A percentile compares a stretch with the other conserved stretches of the same genome.
Conservation (phyloP, 106 monocot genomes). For the Platanthera guangdongensis region DNA sequence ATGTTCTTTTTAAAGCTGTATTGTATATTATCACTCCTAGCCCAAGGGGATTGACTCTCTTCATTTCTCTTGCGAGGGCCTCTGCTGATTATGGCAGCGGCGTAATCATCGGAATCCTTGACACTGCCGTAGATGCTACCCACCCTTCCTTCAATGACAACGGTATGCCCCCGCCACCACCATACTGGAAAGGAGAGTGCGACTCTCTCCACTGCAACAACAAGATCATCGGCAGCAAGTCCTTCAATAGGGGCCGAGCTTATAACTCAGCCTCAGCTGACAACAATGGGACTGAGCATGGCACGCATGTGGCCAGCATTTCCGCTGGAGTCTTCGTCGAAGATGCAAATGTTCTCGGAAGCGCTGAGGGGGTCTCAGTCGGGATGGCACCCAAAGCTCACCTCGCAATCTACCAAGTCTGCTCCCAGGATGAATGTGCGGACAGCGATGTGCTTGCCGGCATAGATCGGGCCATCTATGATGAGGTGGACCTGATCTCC, state of each 20-base stretch:
- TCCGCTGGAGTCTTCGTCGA: constrained; percentile 29
- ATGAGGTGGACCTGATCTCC: constrained; percentile 26
- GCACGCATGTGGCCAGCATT: constrained; percentile 31
- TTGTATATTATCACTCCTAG: too few species aligned
- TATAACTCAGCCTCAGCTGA: neutral
- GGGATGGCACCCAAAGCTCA: constrained; percentile 25
- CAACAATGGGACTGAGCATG: constrained; percentile 22
- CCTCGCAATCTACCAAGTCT: constrained; percentile 28
- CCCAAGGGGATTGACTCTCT: neutral
- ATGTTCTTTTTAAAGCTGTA: too few species aligned
- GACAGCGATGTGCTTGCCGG: constrained; percentile 15
- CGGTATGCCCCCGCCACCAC: constrained; percentile 33
- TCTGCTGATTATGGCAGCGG: constrained; percentile 32
- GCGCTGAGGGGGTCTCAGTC: constrained; percentile 3
- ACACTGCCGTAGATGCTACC: constrained; percentile 13
- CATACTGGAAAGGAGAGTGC: constrained; percentile 32
- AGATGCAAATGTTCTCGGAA: constrained; percentile 13
- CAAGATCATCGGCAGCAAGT: constrained; percentile 24
- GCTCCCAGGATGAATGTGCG: neutral
- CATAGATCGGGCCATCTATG: constrained; percentile 20
- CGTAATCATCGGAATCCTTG: constrained; percentile 46
- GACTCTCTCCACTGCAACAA: constrained; percentile 22
- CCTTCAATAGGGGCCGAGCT: neutral
- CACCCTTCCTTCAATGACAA: constrained; percentile 40
- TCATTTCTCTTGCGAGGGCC: neutral